A percentile compares a stretch with the other conserved stretches of the same genome.
Conservation (phyloP, 768 basidiomycete species). For the Termitomyces sp. region DNA sequence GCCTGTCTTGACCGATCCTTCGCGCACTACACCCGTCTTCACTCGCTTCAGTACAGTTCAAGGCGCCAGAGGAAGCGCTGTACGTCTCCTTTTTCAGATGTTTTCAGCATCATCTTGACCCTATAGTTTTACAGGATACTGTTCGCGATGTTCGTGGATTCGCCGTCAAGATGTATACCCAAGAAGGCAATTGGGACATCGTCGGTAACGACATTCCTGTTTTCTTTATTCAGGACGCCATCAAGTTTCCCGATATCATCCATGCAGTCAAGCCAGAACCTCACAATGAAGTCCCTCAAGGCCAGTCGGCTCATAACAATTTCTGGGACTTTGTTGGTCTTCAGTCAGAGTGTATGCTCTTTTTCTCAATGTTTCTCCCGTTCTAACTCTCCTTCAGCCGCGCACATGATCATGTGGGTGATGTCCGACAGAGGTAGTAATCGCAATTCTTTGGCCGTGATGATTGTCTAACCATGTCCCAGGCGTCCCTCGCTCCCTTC, state of each 20-base stretch:
- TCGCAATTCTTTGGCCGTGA: not conserved
- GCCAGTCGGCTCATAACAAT: constrained; percentile 74
- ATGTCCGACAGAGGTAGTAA: constrained; percentile 71
- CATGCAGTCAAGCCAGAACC: constrained; percentile 88
- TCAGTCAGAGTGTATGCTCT: constrained; percentile 54
- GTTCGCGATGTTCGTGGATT: constrained; percentile 88
- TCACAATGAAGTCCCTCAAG: constrained; percentile 73
- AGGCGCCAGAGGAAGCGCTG: constrained; percentile 79
- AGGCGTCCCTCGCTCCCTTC: constrained; percentile 69
- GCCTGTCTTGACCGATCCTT: constrained; percentile 67
- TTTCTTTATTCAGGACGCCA: constrained; percentile 77
- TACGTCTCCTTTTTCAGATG: too few relatives aligned
- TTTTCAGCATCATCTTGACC: not conserved
- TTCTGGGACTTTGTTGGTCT: constrained; percentile 84
- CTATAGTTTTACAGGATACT: constrained; percentile 43
- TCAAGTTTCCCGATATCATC: constrained; percentile 84
- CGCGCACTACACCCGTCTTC: constrained; percentile 72
- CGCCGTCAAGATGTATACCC: constrained; percentile 49
- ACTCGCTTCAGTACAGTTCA: constrained; percentile 86
- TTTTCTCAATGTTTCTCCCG: not conserved
- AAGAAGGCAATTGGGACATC: constrained; percentile 66
- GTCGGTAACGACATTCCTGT: constrained; percentile 84
- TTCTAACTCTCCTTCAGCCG: constrained; percentile 28
- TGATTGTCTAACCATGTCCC: not conserved
- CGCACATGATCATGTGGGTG: constrained; percentile 80